Evolutionary conservation across 2,329 filamentous ascomycete genomes (phyloP), one percentile per base, ranked within the genome.

Genomic region (Mollisiaceae sp.): DNA sequence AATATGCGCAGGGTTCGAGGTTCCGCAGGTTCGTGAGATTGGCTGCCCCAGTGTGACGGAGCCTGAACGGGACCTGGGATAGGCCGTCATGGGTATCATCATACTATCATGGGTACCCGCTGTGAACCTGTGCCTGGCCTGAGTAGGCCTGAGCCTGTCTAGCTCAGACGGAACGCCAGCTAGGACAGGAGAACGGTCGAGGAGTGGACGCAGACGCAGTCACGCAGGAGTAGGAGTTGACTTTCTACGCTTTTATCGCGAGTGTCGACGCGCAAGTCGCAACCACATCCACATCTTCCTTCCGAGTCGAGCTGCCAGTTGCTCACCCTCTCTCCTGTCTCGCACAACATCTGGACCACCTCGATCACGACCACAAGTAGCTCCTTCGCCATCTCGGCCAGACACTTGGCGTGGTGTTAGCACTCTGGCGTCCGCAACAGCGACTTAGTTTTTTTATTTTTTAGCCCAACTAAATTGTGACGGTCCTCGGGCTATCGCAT

Each of bases 1-100:
- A 22, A n/a, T 9, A 24, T 50, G 45, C n/a, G 50, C 50, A 54
- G 50, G 50, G 50, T 54, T 54, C 50, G 32, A 24, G 50, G 50
- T 54, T 54, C 9, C 18, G 22, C 24, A 27, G 27, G 50, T 27
- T 3, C 15, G n/a, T 32, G 50, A 54, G 50, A 54, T 54, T 54
- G 50, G 50, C 24, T 18, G 50, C n/a, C 45, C 45, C 22, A 14
- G 45, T 22, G 45, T 8, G 8, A 50, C n/a, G 45, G n/a, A 22
- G 45, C 20, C 45, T 50, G 22, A 27, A 22, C 15, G 22, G 11
- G 22, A 27, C 6, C 45, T 4, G 50, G 14, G 22, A 35, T 18
- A 14, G 50, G n/a, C n/a, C n/a, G n/a, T n/a, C n/a, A n/a, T n/a
- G n/a, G n/a, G n/a, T n/a, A n/a, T n/a, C n/a, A n/a, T n/a, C n/a